These are phyloP conservation scores for Luzula sylvatica DNA, from an alignment of 176 grass and related monocot species.

Conservation along the genomic window DNA sequence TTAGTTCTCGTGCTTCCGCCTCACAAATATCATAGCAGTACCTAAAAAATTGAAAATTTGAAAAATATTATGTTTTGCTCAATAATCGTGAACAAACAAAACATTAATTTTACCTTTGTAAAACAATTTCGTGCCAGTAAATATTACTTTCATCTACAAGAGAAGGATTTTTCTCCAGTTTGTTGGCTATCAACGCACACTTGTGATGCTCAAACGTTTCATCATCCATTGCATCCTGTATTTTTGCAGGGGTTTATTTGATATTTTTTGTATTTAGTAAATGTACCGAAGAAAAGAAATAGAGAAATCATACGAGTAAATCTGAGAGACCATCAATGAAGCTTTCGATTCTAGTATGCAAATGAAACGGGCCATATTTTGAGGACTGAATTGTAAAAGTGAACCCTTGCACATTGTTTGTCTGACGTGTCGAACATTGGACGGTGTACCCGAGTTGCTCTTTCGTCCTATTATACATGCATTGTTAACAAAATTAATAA, in stretches of 20 bases:
- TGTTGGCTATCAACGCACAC: constrained; percentile 85
- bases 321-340: constrained; percentile 60
- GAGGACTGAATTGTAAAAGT: constrained; percentile 89
- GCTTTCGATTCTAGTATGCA: constrained; percentile 77
- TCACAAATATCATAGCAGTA: constrained; percentile 67
- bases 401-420: constrained; percentile 60
- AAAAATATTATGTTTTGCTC: no score
- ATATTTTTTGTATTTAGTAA: no score
- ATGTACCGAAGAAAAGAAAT: background rate
- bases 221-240: constrained; percentile 66
- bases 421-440: constrained; percentile 47
- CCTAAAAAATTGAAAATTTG: constrained; percentile 16
- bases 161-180: constrained; percentile 75
- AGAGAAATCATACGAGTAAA: constrained; percentile 54
- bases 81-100: no score
- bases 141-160: background rate
- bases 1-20: constrained; percentile 83
- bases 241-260: background rate
- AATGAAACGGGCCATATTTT: constrained; percentile 64
- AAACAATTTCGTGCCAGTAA: constrained; percentile 11
- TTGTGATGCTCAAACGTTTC: constrained; percentile 84
- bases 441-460: constrained; percentile 97
- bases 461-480: constrained; percentile 59
- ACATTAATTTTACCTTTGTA: constrained; percentile 17
- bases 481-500: no score